A percentile compares a stretch with the other conserved stretches of the same genome.
Evolutionary conservation across 2,329 filamentous ascomycete species (phyloP).

Genomic region (Allantophomopsis lycopodina): DNA sequence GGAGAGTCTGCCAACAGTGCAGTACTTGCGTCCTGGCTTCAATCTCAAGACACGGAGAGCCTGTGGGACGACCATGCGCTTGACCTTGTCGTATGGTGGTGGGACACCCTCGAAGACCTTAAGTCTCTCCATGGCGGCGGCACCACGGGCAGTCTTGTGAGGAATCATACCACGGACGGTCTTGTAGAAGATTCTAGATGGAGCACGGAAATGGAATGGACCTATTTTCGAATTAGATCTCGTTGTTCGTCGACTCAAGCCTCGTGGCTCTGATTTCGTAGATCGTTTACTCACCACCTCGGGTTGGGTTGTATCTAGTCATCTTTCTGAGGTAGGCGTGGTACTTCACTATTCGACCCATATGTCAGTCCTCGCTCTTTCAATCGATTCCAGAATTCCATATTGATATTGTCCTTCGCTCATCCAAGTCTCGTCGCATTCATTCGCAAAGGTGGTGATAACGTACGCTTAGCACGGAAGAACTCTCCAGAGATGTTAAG

Average conservation of each 20-base stretch:
- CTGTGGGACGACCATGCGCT: conserved; percentile 98
- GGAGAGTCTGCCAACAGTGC: conserved; percentile 93
- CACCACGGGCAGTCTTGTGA: conserved; percentile 98
- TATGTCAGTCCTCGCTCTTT: conserved; percentile 28
- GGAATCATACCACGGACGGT: conserved; percentile 99
- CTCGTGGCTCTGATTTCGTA: conserved; percentile 1
- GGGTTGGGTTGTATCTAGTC: conserved; percentile 98
- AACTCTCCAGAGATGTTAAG: conserved; percentile 99
- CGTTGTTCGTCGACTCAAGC: neutral
- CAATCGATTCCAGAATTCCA: conserved; percentile 1
- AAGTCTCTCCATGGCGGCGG: conserved; percentile 91
- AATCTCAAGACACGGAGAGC: conserved; percentile 90
- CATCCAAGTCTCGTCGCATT: too few species aligned
- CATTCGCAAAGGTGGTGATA: conserved; percentile 5
- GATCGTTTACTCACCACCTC: conserved; percentile 59
- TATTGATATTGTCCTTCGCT: neutral
- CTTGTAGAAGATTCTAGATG: conserved; percentile 99
- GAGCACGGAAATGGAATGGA: conserved; percentile 99
- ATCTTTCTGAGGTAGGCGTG: conserved; percentile 99
- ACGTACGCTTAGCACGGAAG: conserved; percentile 99
- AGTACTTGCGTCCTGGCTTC: conserved; percentile 99
- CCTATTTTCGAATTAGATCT: conserved; percentile 36
- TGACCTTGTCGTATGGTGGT: conserved; percentile 98
- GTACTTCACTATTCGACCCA: conserved; percentile 80
- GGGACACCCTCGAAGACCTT: conserved; percentile 99